phyloP scores from a whole-genome alignment of 805 yeast species.

The Schwanniomyces sp. region DNA sequence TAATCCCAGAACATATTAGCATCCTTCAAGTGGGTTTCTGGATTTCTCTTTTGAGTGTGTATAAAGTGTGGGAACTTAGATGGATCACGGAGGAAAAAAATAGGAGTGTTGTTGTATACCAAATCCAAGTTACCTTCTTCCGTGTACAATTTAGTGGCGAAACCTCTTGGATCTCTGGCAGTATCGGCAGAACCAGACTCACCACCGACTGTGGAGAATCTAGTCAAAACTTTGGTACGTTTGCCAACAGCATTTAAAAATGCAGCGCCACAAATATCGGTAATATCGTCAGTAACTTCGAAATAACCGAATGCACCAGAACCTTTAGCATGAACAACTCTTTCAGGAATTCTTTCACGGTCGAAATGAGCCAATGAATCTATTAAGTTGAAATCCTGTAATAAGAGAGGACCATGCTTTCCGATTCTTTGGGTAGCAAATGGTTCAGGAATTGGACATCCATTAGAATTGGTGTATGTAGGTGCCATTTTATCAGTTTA shows the following conservation, averaged over 20 bases:
- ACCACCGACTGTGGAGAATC: conserved; percentile 89
- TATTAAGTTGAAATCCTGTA: conserved; percentile 79
- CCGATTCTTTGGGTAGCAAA: conserved; percentile 77
- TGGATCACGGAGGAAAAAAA: conserved; percentile 83
- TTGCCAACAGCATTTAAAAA: conserved; percentile 77
- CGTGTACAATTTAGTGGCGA: conserved; percentile 76
- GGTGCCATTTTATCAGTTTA: conserved; percentile 44
- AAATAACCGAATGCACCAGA: conserved; percentile 88
- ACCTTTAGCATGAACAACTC: conserved; percentile 93
- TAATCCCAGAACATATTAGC: conserved; percentile 86
- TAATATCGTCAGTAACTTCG: conserved; percentile 83
- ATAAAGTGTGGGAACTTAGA: conserved; percentile 84
- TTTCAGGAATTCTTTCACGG: conserved; percentile 87
- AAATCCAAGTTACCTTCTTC: conserved; percentile 84
- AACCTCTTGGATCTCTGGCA: conserved; percentile 87
- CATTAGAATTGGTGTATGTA: conserved; percentile 68
- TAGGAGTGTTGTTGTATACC: conserved; percentile 85
- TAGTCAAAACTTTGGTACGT: conserved; percentile 67
- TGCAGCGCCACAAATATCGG: conserved; percentile 67
- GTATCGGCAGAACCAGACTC: conserved; percentile 81
- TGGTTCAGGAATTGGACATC: conserved; percentile 74
- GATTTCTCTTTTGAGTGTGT: conserved; percentile 87
- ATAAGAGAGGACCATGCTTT: conserved; percentile 71
- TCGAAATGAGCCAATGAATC: conserved; percentile 86
- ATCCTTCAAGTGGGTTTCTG: conserved; percentile 77